A percentile compares a stretch with the other conserved stretches of the same genome.
These are phyloP conservation scores for Rhodotorula sp. DNA, from an alignment of 1,284 basidiomycete genomes.

Conservation along the genomic window DNA sequence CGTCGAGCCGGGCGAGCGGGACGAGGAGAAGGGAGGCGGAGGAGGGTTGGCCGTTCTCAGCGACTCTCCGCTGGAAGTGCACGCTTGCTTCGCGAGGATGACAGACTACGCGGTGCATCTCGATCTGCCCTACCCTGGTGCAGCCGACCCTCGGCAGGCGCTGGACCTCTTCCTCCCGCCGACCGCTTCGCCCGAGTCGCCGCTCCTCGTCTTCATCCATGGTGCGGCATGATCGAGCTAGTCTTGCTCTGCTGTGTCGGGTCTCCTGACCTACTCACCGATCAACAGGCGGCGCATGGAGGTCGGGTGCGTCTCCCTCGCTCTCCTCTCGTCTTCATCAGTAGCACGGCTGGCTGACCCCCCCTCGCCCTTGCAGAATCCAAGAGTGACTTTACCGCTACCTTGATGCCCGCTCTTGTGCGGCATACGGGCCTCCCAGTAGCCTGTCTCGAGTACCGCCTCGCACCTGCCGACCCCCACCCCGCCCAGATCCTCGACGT, in stretches of 20 bases:
- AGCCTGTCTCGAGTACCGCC: constrained; percentile 40
- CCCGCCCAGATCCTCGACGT: constrained; percentile 37
- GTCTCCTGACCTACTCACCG: neutral
- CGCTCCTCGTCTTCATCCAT: constrained; percentile 37
- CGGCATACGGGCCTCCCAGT: constrained; percentile 20
- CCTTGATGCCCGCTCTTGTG: constrained; percentile 27
- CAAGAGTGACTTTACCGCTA: constrained; percentile 29
- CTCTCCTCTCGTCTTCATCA: neutral
- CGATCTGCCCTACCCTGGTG: constrained; percentile 24
- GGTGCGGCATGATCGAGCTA: constrained; percentile 5
- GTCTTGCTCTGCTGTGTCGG: neutral
- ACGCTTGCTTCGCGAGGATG: neutral
- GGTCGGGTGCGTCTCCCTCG: constrained; percentile 17
- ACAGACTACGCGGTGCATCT: neutral
- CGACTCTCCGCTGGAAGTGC: neutral
- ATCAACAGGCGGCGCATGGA: constrained; percentile 38
- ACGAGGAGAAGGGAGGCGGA: neutral
- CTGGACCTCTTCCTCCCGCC: constrained; percentile 35
- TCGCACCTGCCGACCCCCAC: constrained; percentile 30
- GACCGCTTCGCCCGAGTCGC: neutral
- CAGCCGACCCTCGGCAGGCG: constrained; percentile 8
- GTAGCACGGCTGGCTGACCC: neutral
- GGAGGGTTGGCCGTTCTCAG: neutral
- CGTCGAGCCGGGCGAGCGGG: neutral
- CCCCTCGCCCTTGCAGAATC: constrained; percentile 12